Percentiles rank a stretch among this genome's conserved stretches.
phyloP scores from a whole-genome alignment of 2,329 filamentous ascomycete species.

The Torrubiella hemipterigena region DNA sequence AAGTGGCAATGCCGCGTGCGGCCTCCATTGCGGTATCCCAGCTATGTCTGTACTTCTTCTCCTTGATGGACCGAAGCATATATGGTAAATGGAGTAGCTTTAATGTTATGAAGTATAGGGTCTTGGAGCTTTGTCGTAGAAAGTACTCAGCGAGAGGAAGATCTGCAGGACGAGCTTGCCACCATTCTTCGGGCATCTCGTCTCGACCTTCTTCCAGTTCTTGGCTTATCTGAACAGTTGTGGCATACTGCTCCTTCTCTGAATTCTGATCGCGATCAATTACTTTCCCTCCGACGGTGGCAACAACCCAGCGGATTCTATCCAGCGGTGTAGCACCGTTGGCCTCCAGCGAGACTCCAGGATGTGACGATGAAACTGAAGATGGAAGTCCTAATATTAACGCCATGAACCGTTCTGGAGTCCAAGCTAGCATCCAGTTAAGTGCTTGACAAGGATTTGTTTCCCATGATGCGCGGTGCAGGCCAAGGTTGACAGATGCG shows the following conservation, averaged over 20 bases:
- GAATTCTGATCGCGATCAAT: constrained; percentile 4
- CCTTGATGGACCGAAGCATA: constrained; percentile 24
- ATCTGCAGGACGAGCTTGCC: constrained; percentile 7
- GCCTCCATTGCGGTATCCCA: constrained; percentile 25
- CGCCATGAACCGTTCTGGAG: constrained; percentile 36
- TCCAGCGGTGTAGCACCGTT: not conserved
- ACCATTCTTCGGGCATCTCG: constrained; percentile 3
- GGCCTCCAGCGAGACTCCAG: constrained; percentile 2
- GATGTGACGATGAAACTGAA: constrained; percentile 17
- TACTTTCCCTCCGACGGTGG: constrained; percentile 1
- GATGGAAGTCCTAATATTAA: constrained; percentile 41
- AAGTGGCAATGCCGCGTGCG: constrained; percentile 23
- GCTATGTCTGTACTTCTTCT: constrained; percentile 24
- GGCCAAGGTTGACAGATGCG: constrained; percentile 37
- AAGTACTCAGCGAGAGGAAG: constrained; percentile 16
- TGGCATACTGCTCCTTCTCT: not conserved
- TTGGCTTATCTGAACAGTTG: constrained; percentile 1
- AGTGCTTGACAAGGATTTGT: constrained; percentile 18
- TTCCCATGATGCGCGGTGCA: constrained; percentile 21
- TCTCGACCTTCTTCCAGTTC: constrained; percentile 2
- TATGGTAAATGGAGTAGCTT: constrained; percentile 33
- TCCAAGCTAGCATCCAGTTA: constrained; percentile 26
- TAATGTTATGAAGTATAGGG: constrained; percentile 24
- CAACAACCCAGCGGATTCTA: constrained; percentile 1
- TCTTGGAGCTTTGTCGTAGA: constrained; percentile 19